Evolutionary conservation across 2,329 filamentous ascomycete species (phyloP), one percentile per base, ranked within the genome.

Genomic region (Zelopaecilomyces penicillatus): DNA sequence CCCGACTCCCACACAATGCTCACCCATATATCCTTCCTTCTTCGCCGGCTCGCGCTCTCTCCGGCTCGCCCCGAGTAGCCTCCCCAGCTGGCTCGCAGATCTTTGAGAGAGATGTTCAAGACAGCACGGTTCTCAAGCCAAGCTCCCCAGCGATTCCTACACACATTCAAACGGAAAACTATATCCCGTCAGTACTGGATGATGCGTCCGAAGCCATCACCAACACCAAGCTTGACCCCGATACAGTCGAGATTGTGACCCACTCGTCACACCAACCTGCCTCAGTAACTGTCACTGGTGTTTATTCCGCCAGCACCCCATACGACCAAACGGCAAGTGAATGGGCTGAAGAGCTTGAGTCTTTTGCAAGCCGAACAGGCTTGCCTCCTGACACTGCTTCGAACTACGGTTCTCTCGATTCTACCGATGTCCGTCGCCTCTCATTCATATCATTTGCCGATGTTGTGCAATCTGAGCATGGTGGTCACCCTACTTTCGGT

Each of bases 401-500:
- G 46, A 87, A 81, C 59, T 91, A 91, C 62, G 87, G 83, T 30
- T 80, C 83, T 38, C 70, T 91, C 49, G 89, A 95, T 28, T 65
- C 64, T 6, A 75, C 79, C 39, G 90, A 95, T 57, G 78, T 94
- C 12, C 82, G 87, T 38, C 81, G 91, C 26, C 68, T 97, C 50
- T 93, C 86, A 62, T 97, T 97, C 68, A 95, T 97, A 60, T 95
- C 89, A 6, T 97, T 97, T 65, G 90, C 91, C 49, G 91, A 97
- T 57, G 88, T 97, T 7, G 88, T 97, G 35, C 88, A 95, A 61
- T 78, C 83, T 31, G 87, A 93, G 62, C 86, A 91, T 56, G 79
- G 78, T 30, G 76, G 81, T 47, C 69, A 71, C 31, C 65, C 62
- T 34, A 63, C 61, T 43, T 61, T 66, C 33, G 73, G 76, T 39